Percentiles rank a stretch among this genome's conserved stretches.
Evolutionary conservation across 1,139 yeast species (phyloP).

Genomic region (Magnusiomyces starmeri): DNA sequence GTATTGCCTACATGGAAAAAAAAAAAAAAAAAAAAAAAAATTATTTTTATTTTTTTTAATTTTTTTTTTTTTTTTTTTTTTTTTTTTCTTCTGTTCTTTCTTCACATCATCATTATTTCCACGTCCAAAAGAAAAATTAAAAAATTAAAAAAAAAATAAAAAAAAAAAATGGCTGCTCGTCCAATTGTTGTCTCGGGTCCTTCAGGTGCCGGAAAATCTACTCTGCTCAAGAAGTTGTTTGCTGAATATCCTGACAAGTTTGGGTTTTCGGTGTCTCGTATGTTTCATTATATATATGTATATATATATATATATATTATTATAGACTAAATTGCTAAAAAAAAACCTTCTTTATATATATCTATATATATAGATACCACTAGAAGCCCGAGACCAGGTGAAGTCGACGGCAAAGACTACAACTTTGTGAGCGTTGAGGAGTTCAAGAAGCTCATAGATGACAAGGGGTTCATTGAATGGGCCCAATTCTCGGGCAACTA

Average conservation of each 20-base stretch:
- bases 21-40: too few relatives aligned
- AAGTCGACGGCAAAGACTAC: conserved; percentile 81
- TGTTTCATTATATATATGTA: conserved; percentile 15
- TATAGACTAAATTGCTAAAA: too few relatives aligned
- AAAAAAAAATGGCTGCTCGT: conserved; percentile 36
- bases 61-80: background rate
- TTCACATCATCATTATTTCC: background rate
- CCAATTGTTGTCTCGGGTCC: conserved; percentile 97
- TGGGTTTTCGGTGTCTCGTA: conserved; percentile 82
- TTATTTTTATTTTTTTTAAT: too few relatives aligned
- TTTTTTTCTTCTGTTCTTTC: background rate
- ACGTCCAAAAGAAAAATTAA: background rate
- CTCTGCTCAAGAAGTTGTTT: conserved; percentile 79
- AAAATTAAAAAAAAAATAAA: background rate
- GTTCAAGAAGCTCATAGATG: conserved; percentile 67
- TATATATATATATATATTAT: background rate
- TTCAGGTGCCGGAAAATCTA: conserved; percentile 91
- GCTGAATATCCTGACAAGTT: conserved; percentile 83
- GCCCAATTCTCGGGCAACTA: conserved; percentile 97
- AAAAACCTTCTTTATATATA: background rate
- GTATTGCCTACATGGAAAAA: background rate
- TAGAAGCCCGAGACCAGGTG: conserved; percentile 86
- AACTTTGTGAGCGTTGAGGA: conserved; percentile 73
- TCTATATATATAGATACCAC: conserved; percentile 59
- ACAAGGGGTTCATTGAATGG: conserved; percentile 85